These are phyloP conservation scores for Arabis alpina DNA, from an alignment of 345 rosid genomes.

Conservation along the genomic window DNA sequence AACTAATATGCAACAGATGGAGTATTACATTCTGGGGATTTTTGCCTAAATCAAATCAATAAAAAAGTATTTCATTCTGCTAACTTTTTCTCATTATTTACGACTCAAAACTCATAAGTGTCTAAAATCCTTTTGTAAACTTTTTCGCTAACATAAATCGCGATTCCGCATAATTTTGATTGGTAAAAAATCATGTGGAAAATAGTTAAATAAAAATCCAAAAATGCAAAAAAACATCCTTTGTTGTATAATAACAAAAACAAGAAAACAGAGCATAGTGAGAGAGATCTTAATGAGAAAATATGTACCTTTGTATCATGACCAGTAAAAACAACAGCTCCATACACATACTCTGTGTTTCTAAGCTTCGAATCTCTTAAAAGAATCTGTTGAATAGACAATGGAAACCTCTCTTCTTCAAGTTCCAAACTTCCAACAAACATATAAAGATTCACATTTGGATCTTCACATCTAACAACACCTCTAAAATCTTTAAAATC, in stretches of 20 bases:
- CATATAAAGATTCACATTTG: slow-evolving; percentile 84
- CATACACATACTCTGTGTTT: slow-evolving; percentile 81
- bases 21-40: too few species aligned
- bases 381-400: slow-evolving; percentile 83
- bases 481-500: slow-evolving; percentile 67
- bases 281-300: background rate
- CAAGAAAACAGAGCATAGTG: background rate
- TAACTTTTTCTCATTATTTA: too few species aligned
- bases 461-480: slow-evolving; percentile 80
- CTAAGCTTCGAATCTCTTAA: slow-evolving; percentile 87
- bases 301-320: slow-evolving; percentile 73
- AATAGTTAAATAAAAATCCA: background rate
- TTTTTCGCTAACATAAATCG: too few species aligned
- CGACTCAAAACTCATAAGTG: too few species aligned
- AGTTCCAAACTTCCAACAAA: slow-evolving; percentile 76
- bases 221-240: background rate
- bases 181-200: background rate
- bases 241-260: background rate
- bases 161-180: too few species aligned
- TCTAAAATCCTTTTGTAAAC: too few species aligned
- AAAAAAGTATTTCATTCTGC: too few species aligned
- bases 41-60: too few species aligned
- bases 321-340: slow-evolving; percentile 88
- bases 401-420: slow-evolving; percentile 64
- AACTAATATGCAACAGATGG: too few species aligned